Percentiles rank a stretch among this genome's conserved stretches.
Conservation (phyloP, 2,329 filamentous ascomycete species). For the Trichoderma aggressivum region DNA sequence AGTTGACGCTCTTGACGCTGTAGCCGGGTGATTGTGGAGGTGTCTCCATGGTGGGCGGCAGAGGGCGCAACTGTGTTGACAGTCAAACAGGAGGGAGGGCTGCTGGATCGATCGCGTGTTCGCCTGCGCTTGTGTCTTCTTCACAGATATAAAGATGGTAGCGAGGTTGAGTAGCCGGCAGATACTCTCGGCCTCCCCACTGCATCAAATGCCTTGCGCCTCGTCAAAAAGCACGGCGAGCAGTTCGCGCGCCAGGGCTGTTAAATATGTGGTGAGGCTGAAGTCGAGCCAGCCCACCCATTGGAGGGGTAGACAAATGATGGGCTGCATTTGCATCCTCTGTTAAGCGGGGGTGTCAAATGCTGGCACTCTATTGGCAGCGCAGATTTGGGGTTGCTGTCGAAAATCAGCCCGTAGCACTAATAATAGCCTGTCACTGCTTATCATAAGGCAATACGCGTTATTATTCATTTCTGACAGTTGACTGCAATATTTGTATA, state of each 20-base stretch:
- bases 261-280: slow-evolving; percentile 8
- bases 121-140: background rate
- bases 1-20: background rate
- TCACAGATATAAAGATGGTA: background rate
- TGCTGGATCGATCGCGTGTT: background rate
- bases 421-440: background rate
- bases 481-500: background rate
- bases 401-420: background rate
- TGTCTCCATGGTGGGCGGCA: slow-evolving; percentile 23
- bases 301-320: background rate
- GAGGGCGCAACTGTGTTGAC: background rate
- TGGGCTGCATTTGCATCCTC: background rate
- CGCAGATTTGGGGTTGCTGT: too few relatives aligned
- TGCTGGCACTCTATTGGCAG: background rate
- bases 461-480: background rate
- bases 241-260: slow-evolving; percentile 1
- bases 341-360: background rate
- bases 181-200: background rate
- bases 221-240: background rate
- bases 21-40: slow-evolving; percentile 19
- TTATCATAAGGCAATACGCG: background rate
- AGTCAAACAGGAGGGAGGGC: background rate
- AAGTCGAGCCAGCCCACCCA: background rate
- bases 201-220: background rate
- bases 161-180: background rate